These are phyloP conservation scores for Sporobolus alterniflorus DNA, from an alignment of 202 grass and related monocot species.

Conservation along the genomic window DNA sequence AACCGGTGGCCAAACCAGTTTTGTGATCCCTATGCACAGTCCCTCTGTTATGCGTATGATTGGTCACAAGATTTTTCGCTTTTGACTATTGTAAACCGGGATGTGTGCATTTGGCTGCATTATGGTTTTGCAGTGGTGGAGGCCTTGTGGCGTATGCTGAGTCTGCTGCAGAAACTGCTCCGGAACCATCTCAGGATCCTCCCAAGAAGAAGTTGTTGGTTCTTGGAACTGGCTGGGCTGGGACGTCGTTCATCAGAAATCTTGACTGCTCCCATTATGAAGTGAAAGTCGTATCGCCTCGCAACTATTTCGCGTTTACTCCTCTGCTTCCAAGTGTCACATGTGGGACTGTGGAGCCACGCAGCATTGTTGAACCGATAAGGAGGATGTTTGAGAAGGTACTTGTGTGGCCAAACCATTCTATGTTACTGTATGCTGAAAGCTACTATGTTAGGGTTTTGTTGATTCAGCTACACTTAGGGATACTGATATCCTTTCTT, in stretches of 20 bases:
- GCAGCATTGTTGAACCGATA: constrained; percentile 88
- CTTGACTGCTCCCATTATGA: constrained; percentile 83
- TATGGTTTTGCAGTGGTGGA: constrained; percentile 61
- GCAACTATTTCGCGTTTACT: constrained; percentile 96
- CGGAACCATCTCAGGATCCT: constrained; percentile 32
- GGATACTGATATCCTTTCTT: not conserved
- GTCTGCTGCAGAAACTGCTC: constrained; percentile 44
- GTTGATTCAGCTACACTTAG: not conserved
- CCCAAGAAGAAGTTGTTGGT: constrained; percentile 89
- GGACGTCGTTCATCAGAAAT: constrained; percentile 83
- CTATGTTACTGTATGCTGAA: constrained; percentile 1
- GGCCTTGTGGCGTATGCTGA: constrained; percentile 91
- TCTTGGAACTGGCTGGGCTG: constrained; percentile 94
- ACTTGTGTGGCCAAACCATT: constrained; percentile 14
- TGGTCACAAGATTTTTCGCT: not conserved
- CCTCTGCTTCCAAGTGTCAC: constrained; percentile 93
- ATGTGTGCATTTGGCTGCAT: constrained; percentile 18
- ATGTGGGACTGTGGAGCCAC: constrained; percentile 86
- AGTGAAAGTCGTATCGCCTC: constrained; percentile 87
- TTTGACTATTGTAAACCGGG: not conserved
- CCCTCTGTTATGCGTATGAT: not conserved
- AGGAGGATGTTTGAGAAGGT: constrained; percentile 88
- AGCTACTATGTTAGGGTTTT: not conserved
- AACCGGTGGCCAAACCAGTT: too few relatives aligned
- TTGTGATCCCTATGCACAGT: too few relatives aligned